These are phyloP conservation scores for Malus sylvestris DNA, from an alignment of 306 rosid species.

Conservation along the genomic window DNA sequence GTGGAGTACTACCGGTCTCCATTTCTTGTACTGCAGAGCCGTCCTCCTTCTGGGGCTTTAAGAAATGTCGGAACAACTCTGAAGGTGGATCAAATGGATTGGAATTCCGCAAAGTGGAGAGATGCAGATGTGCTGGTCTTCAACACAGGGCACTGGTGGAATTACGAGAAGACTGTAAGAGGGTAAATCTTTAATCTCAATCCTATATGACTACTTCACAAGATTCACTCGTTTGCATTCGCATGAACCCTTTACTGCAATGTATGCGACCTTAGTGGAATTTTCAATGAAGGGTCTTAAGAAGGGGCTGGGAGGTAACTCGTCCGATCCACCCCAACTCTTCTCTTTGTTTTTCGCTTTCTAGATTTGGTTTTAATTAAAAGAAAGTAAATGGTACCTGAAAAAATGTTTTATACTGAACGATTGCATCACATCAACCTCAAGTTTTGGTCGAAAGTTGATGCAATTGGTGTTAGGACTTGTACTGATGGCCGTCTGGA, in stretches of 20 bases:
- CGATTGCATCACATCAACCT: not conserved
- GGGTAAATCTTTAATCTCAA: constrained; percentile 42
- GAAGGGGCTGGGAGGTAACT: not conserved
- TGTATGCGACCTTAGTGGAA: not conserved
- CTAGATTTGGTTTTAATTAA: not conserved
- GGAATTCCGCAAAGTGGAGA: constrained; percentile 66
- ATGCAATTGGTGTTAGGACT: not conserved
- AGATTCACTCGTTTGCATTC: not conserved
- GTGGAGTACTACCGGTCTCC: constrained; percentile 87
- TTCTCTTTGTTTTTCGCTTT: not conserved
- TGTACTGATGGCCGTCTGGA: not conserved
- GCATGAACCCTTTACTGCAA: not conserved
- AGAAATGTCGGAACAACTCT: constrained; percentile 45
- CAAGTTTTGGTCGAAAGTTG: not conserved
- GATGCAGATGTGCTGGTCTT: constrained; percentile 69
- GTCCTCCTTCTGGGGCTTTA: constrained; percentile 46
- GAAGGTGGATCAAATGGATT: constrained; percentile 81
- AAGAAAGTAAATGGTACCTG: not conserved
- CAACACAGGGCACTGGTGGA: constrained; percentile 97
- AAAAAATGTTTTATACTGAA: not conserved
- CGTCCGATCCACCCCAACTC: not conserved
- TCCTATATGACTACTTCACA: not conserved
- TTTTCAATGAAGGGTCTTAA: not conserved
- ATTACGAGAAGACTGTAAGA: constrained; percentile 65
- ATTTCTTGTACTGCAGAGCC: constrained; percentile 66